These are phyloP conservation scores for Cornus controversa DNA, from an alignment of 148 eudicot species.

Conservation along the genomic window DNA sequence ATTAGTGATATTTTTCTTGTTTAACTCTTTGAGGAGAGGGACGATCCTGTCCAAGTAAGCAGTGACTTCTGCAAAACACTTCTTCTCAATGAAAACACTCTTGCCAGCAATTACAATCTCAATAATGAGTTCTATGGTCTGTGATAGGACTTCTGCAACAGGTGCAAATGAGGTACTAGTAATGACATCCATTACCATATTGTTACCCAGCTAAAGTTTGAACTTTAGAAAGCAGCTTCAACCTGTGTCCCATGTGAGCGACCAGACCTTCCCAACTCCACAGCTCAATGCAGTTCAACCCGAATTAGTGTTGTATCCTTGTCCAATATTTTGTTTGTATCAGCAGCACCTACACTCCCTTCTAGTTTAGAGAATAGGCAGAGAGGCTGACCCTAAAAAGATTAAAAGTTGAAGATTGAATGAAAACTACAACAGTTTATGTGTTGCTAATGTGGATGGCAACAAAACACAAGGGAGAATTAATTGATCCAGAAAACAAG, in stretches of 20 bases:
- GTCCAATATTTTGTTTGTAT: neutral
- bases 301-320: neutral
- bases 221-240: neutral
- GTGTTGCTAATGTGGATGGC: neutral
- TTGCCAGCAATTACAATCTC: conserved; percentile 24
- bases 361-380: conserved; percentile 13
- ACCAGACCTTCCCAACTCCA: neutral
- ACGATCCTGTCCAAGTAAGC: conserved; percentile 26
- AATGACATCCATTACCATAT: conserved; percentile 25
- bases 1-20: conserved; percentile 15
- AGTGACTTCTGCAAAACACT: conserved; percentile 27
- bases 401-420: too few species aligned
- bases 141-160: conserved; percentile 18
- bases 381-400: neutral
- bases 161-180: conserved; percentile 10
- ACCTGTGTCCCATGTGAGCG: neutral
- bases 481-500: neutral
- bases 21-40: conserved; percentile 36
- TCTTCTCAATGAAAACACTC: conserved; percentile 26
- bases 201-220: neutral
- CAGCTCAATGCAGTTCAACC: neutral
- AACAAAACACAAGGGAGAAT: neutral
- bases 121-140: conserved; percentile 20
- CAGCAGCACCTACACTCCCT: neutral
- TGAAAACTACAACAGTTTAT: too few species aligned